A percentile compares a stretch with the other conserved stretches of the same genome.
Conservation (phyloP, 2,329 filamentous ascomycete species). For the Cucurbitaria berberidis region DNA sequence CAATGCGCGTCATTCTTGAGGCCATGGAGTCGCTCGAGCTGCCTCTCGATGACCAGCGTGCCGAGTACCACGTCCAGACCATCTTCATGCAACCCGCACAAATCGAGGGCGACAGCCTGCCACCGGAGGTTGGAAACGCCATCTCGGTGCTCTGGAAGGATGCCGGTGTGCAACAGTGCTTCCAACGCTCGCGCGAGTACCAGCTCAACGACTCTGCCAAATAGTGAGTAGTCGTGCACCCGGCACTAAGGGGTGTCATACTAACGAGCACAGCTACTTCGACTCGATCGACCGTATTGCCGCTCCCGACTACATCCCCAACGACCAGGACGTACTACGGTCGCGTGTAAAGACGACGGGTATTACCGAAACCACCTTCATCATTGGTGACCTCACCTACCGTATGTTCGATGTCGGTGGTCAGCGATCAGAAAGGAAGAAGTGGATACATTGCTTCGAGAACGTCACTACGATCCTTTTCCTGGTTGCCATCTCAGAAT, state of each 20-base stretch:
- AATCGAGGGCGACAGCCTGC: constrained; percentile 92
- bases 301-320: constrained; percentile 89
- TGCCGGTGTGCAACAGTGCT: constrained; percentile 89
- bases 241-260: constrained; percentile 3
- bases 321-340: constrained; percentile 91
- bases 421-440: constrained; percentile 95
- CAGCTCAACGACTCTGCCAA: constrained; percentile 94
- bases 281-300: constrained; percentile 92
- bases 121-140: constrained; percentile 91
- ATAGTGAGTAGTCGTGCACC: constrained; percentile 70
- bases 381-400: constrained; percentile 92
- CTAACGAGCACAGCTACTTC: constrained; percentile 73
- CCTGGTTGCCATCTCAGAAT: constrained; percentile 95
- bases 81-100: constrained; percentile 98
- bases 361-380: constrained; percentile 96
- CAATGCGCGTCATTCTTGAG: constrained; percentile 73
- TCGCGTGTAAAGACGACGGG: constrained; percentile 98
- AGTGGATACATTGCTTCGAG: constrained; percentile 99
- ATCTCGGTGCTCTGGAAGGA: constrained; percentile 95
- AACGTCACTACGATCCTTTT: constrained; percentile 97
- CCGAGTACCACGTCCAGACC: constrained; percentile 97
- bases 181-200: constrained; percentile 94
- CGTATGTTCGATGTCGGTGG: constrained; percentile 98
- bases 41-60: constrained; percentile 86
- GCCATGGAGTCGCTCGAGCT: constrained; percentile 75